Evolutionary conservation across 2,329 filamentous ascomycete species (phyloP).

Genomic region (Cladobotryum mycophilum): DNA sequence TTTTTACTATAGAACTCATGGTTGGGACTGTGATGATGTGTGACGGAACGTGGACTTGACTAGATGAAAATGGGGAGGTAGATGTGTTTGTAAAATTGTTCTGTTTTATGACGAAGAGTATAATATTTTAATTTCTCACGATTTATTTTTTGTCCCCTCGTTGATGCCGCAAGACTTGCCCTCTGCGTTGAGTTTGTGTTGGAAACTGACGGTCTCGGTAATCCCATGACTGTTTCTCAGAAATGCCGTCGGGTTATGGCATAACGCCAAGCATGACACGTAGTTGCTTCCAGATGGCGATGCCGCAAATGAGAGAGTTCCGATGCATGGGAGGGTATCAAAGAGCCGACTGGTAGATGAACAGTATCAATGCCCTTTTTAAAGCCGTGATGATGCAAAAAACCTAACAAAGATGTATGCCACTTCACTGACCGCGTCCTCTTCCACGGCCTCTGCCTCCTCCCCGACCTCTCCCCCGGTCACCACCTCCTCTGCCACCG

Average conservation of each 20-base stretch:
- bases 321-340: not conserved
- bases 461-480: conserved; percentile 35
- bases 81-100: not conserved
- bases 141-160: too few species aligned
- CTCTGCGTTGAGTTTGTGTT: too few species aligned
- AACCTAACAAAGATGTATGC: not conserved
- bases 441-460: conserved; percentile 33
- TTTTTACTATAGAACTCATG: not conserved
- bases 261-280: too few species aligned
- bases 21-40: not conserved
- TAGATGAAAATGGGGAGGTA: not conserved
- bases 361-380: not conserved
- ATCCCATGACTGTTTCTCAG: too few species aligned
- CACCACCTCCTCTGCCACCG: conserved; percentile 45
- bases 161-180: too few species aligned
- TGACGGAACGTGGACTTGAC: not conserved
- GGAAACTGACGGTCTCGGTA: too few species aligned
- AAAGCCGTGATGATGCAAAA: not conserved
- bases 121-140: not conserved
- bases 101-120: not conserved
- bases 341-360: not conserved
- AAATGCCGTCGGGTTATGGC: too few species aligned
- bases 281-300: too few species aligned
- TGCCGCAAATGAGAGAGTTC: not conserved
- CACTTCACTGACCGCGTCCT: conserved; percentile 28